A percentile compares a stretch with the other conserved stretches of the same genome.
Evolutionary conservation across 148 eudicot genomes (phyloP).

Genomic region (Tetragonia tetragonoides): DNA sequence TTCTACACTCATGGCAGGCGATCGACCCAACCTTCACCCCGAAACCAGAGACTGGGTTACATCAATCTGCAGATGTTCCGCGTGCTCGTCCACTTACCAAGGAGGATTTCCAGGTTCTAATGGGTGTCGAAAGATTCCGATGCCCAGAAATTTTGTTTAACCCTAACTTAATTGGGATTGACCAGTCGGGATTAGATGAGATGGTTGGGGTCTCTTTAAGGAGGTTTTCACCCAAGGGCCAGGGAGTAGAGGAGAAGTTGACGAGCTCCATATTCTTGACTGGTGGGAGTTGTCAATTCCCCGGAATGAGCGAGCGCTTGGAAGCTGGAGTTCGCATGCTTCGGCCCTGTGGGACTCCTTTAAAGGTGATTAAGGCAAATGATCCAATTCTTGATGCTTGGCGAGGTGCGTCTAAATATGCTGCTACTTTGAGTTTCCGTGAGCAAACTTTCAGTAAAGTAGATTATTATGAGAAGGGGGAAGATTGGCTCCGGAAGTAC

Average conservation of each 20-base stretch:
- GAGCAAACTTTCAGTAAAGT: conserved; percentile 56
- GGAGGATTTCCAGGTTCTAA: conserved; percentile 82
- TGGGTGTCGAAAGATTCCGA: conserved; percentile 92
- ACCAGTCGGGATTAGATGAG: conserved; percentile 94
- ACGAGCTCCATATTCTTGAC: conserved; percentile 78
- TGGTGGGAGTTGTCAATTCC: conserved; percentile 76
- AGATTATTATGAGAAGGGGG: conserved; percentile 95
- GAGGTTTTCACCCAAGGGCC: conserved; percentile 49
- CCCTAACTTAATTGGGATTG: conserved; percentile 80
- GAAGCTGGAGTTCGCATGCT: conserved; percentile 86
- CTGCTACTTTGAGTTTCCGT: conserved; percentile 53
- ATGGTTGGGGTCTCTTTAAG: conserved; percentile 73
- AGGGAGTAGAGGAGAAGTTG: conserved; percentile 54
- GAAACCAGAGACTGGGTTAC: conserved; percentile 48
- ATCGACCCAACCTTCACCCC: conserved; percentile 84
- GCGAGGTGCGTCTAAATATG: conserved; percentile 91
- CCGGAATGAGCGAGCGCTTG: conserved; percentile 82
- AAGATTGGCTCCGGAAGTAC: conserved; percentile 79
- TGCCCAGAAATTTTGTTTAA: conserved; percentile 86
- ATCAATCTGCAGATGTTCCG: conserved; percentile 53
- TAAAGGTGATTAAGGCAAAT: conserved; percentile 52
- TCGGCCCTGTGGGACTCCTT: conserved; percentile 80
- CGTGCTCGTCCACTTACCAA: conserved; percentile 73
- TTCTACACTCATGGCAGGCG: conserved; percentile 46
- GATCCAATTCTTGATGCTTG: conserved; percentile 87